Percentiles rank a stretch among this genome's conserved stretches.
Evolutionary conservation across 176 grass and related monocot genomes (phyloP).

Genomic region (Avena sativa): DNA sequence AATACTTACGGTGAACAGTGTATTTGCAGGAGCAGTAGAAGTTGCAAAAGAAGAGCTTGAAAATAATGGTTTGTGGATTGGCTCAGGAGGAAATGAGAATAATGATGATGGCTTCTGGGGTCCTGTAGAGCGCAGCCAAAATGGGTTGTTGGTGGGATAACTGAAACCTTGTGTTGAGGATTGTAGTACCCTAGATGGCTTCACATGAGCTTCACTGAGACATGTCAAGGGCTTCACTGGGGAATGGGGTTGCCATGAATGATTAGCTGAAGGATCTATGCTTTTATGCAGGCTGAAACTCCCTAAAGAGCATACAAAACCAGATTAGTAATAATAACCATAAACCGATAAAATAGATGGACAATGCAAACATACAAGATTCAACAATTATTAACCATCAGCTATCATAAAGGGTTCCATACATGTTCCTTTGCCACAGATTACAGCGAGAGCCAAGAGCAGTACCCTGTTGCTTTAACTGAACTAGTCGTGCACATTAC

Average conservation of each 20-base stretch:
- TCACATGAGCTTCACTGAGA: background rate
- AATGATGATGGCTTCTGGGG: slow-evolving; percentile 10
- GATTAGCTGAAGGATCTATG: slow-evolving; percentile 2
- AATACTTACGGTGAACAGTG: slow-evolving; percentile 27
- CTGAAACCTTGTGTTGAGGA: slow-evolving; percentile 9
- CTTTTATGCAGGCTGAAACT: background rate
- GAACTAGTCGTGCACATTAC: background rate
- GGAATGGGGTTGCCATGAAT: slow-evolving; percentile 24
- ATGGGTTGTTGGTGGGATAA: slow-evolving; percentile 25
- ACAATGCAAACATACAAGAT: background rate
- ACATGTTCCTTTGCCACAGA: background rate
- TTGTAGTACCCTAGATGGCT: slow-evolving; percentile 5
- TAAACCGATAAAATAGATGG: slow-evolving; percentile 1
- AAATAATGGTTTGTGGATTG: slow-evolving; percentile 9
- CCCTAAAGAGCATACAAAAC: slow-evolving; percentile 25
- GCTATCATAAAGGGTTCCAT: slow-evolving; percentile 1
- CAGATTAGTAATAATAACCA: slow-evolving; percentile 9
- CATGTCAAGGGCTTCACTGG: background rate
- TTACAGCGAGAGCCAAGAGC: background rate
- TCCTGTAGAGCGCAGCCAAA: slow-evolving; percentile 1
- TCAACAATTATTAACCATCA: slow-evolving; percentile 17
- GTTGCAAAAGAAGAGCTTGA: background rate
- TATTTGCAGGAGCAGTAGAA: slow-evolving; percentile 12
- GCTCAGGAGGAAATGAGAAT: background rate
- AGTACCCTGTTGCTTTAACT: background rate